Base-by-base conservation (phyloP, 192 early-diverging fungal genomes). In the Blastocladiella britannica region DNA sequence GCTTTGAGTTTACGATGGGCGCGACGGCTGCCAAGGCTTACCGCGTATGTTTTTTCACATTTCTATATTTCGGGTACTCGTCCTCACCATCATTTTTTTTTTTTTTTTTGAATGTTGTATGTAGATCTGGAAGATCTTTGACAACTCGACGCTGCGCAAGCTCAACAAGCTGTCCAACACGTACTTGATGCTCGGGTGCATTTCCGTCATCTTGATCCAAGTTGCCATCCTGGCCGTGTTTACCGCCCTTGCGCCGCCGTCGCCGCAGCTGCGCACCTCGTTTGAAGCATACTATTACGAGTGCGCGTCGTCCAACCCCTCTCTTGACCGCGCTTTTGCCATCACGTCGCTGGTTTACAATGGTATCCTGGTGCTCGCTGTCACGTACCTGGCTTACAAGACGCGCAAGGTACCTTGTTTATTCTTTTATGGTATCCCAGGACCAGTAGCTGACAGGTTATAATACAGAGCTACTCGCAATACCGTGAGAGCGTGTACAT, bases 341-440 rank as follows among this genome's bases (percentile, higher is more conserved):
- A 47, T 47, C n/a, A 9, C n/a, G 15, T 47, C 37, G 37, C 37
- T 47, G 15, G 37, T 47, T 20, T 47, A 47, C 37, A 47, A 47
- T 4, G 37, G 37, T 20, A 9, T 47, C 2, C 37, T 47, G 15
- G 37, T 47, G 2, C 15, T 20, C 15, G 37, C 37, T 9, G 37
- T 47, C 37, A 20, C 37, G 15, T 47, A 47, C n/a, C 37, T 47
- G 2, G 37, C 37, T 0, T 47, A 20, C n/a, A 20, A 20, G 37
- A 47, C 37, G 37, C 37, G 37, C 37, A 47, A 47, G 37, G 37
- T n/a, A n/a, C n/a, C n/a, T n/a, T n/a, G n/a, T n/a, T n/a, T n/a
- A n/a, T n/a, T n/a, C n/a, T n/a, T n/a, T n/a, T n/a, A n/a, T n/a
- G n/a, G n/a, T n/a, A n/a, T n/a, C n/a, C n/a, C n/a, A n/a, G n/a